Conservation (phyloP, 495 filamentous ascomycete genomes). For the Thozetella sp. region DNA sequence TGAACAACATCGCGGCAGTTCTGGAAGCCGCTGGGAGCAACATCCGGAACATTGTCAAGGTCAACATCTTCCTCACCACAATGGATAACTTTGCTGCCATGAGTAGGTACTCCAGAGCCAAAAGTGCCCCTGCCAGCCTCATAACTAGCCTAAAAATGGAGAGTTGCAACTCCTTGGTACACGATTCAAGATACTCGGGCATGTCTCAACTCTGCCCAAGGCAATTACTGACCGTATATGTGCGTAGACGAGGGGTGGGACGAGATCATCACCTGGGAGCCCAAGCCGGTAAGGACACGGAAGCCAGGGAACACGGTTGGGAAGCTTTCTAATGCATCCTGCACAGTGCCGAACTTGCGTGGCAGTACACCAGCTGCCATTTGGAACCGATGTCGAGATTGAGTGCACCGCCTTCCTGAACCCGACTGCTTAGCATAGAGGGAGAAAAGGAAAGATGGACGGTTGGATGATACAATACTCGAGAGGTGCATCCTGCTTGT, state of each 20-base stretch:
- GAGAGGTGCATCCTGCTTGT: no score
- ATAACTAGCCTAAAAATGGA: no score
- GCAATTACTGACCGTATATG: no score
- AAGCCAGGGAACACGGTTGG: background rate
- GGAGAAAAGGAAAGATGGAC: no score
- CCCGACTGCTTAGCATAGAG: no score
- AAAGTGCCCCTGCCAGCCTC: no score
- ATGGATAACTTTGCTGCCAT: slow-evolving; percentile 70
- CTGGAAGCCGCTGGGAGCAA: slow-evolving; percentile 62
- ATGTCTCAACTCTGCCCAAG: no score
- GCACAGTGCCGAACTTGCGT: slow-evolving; percentile 61
- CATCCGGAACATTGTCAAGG: slow-evolving; percentile 64
- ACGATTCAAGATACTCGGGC: no score
- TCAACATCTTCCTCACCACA: slow-evolving; percentile 66
- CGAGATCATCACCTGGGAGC: slow-evolving; percentile 53
- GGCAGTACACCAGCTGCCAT: slow-evolving; percentile 64
- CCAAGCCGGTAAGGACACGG: slow-evolving; percentile 54
- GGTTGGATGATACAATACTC: no score
- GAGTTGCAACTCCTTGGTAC: no score
- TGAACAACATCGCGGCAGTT: slow-evolving; percentile 62
- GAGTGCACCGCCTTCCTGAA: slow-evolving; percentile 62
- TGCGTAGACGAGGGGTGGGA: slow-evolving; percentile 57
- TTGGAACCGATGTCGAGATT: slow-evolving; percentile 72
- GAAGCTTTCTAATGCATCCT: background rate
- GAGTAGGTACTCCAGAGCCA: no score